phyloP scores from a whole-genome alignment of 345 rosid genomes.

The Citrus australasica region DNA sequence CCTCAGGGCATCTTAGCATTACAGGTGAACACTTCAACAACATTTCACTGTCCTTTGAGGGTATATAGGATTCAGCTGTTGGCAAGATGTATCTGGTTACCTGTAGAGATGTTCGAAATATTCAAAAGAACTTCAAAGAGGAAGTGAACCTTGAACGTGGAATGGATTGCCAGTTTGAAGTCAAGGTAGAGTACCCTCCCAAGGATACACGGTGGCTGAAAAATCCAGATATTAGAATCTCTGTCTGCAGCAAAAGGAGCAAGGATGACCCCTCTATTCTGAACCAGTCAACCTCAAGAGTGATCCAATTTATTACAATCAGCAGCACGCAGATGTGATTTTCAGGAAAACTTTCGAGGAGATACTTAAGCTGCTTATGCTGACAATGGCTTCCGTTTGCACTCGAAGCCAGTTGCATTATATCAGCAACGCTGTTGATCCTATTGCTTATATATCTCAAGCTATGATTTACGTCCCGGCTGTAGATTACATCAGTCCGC shows the following conservation, averaged over 20 bases:
- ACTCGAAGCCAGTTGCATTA: background rate
- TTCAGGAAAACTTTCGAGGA: background rate
- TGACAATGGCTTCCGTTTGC: background rate
- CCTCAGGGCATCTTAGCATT: background rate
- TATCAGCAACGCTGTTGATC: background rate
- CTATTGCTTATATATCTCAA: background rate
- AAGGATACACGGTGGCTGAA: background rate
- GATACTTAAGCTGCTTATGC: background rate
- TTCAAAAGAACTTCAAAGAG: background rate
- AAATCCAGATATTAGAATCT: background rate
- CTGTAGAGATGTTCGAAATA: background rate
- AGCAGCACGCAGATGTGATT: background rate
- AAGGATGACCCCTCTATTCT: background rate
- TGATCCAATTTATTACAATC: background rate
- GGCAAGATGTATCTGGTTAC: conserved; percentile 1
- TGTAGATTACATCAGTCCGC: background rate
- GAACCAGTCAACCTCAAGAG: background rate
- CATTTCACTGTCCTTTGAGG: background rate
- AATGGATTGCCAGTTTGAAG: background rate
- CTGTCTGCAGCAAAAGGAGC: background rate
- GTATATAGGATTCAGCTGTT: background rate
- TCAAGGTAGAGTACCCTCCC: background rate
- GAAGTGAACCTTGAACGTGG: background rate
- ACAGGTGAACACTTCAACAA: background rate
- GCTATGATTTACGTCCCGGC: background rate